Base-by-base conservation (phyloP, 2,329 filamentous ascomycete genomes). In the Ramichloridium luteum region DNA sequence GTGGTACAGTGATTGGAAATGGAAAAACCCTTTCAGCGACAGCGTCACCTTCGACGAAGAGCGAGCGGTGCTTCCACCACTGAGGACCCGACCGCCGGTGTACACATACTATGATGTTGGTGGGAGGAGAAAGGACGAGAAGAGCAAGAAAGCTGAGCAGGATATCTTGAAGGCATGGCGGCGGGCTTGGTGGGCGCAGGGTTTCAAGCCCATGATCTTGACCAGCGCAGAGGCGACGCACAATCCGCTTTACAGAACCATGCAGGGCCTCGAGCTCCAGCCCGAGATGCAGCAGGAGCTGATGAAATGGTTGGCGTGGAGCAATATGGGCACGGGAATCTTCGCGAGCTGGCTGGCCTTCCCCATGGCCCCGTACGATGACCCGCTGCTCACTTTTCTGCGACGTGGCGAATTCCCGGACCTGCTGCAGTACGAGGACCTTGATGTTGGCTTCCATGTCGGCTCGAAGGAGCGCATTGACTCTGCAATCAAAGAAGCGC, bases 121-220 rank as follows among this genome's bases (percentile, higher is more conserved):
- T 4, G 55, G 65, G 38, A 66, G 67, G 47, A 35, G 41, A 15
- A 77, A 77, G 55, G 70, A 79, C 17, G 65, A 70, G 29, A 69
- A 70, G 12, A 68, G 72, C 30, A 72, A 72, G 45, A 71, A 80
- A 37, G 80, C 82, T 3, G 82, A 94, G 53, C 78, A 78, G 49
- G 71, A 77, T 36, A 61, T 96, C 37, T 67, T 96, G 29, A 62
- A 93, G 35, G 79, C 81, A 32, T 96, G 90, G 90, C 72, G 86
- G 38, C 72, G 84, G 27, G 86, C 88, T 3, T 96, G 88, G 85
- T 96, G 84, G 82, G 84, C 86, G 0, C 76, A 92, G 48, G 90
- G 88, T 8, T 94, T 96, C 60, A 75, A 69, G 40, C 88, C 90
- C 0, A 67, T 90, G 5, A 80, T 96, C 25, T 59, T 96, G 34